phyloP scores from a whole-genome alignment of 75 land plant species.

The Chamaecyparis obtusa region DNA sequence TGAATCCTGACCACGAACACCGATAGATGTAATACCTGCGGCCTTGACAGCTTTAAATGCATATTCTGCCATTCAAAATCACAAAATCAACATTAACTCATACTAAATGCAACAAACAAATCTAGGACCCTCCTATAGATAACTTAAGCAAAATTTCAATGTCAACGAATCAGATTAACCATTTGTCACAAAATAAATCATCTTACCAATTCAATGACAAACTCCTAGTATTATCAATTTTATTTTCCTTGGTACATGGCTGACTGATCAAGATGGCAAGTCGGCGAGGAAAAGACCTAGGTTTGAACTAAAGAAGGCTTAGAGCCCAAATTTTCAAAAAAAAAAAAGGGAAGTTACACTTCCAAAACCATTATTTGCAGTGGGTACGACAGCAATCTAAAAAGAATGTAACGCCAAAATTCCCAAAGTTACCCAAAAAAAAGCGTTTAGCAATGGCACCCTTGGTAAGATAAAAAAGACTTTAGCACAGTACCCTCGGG shows the following conservation, averaged over 20 bases:
- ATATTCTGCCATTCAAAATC: conserved; percentile 56
- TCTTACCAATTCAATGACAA: not conserved
- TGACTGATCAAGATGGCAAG: not conserved
- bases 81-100: not conserved
- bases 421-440: not conserved
- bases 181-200: not conserved
- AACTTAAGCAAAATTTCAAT: not conserved
- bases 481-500: not conserved
- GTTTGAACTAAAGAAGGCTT: not conserved
- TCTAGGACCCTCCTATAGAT: not conserved
- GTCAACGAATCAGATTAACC: not conserved
- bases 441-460: not conserved
- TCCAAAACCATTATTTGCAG: not conserved
- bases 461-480: not conserved
- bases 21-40: conserved; percentile 87
- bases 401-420: not conserved
- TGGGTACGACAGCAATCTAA: not conserved
- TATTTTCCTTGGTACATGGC: not conserved
- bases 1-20: conserved; percentile 90
- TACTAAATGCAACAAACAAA: not conserved
- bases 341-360: not conserved
- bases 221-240: not conserved
- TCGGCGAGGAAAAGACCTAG: not conserved
- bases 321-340: not conserved
- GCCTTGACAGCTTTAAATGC: conserved; percentile 97